Conservation (phyloP, 441 rosid genomes). For the Breynia disticha region DNA sequence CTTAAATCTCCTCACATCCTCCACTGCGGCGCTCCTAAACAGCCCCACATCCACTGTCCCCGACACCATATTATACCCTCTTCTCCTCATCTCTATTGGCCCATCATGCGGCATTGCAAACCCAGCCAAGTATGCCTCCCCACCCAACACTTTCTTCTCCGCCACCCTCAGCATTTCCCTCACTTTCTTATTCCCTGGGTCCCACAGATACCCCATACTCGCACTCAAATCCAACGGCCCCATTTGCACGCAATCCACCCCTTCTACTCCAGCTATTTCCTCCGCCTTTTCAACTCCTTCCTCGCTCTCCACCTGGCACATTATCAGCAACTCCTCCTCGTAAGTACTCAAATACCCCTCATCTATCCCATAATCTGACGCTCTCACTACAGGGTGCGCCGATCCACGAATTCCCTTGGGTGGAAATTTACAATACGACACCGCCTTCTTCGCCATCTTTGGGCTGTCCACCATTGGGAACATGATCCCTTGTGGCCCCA, state of each 20-base stretch:
- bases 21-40: conserved; percentile 57
- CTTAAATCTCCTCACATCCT: conserved; percentile 74
- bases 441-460: conserved; percentile 56
- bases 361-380: conserved; percentile 69
- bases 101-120: conserved; percentile 76
- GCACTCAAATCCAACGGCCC: conserved; percentile 94
- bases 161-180: conserved; percentile 51
- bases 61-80: conserved; percentile 76
- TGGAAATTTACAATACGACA: conserved; percentile 75
- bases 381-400: conserved; percentile 76
- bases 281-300: conserved; percentile 58
- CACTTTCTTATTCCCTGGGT: conserved; percentile 89
- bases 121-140: conserved; percentile 58
- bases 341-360: conserved; percentile 68
- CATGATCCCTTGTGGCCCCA: conserved; percentile 91
- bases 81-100: conserved; percentile 33
- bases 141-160: conserved; percentile 61
- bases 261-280: conserved; percentile 74
- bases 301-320: conserved; percentile 86
- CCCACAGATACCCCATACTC: conserved; percentile 81
- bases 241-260: conserved; percentile 90
- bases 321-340: conserved; percentile 57
- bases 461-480: conserved; percentile 78
- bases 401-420: conserved; percentile 77
- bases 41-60: conserved; percentile 69